These are phyloP conservation scores for Trichoderma parareesei DNA, from an alignment of 495 filamentous ascomycete species.

Conservation along the genomic window DNA sequence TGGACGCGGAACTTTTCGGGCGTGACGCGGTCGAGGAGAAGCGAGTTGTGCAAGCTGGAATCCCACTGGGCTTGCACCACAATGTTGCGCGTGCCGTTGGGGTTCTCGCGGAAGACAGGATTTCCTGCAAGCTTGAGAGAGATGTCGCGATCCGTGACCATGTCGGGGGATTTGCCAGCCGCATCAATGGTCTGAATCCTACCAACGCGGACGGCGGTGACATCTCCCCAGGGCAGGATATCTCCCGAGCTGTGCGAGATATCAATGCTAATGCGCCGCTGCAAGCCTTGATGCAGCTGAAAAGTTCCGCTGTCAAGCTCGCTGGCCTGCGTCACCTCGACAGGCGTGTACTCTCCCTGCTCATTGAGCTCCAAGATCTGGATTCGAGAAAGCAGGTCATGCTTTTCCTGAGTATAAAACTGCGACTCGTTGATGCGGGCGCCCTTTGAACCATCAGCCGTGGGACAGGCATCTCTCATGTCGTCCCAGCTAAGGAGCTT, in stretches of 20 bases:
- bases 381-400: conserved; percentile 81
- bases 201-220: conserved; percentile 65
- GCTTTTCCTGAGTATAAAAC: conserved; percentile 85
- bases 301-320: conserved; percentile 79
- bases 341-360: conserved; percentile 80
- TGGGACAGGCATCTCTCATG: conserved; percentile 67
- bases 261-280: conserved; percentile 78
- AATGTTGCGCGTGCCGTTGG: conserved; percentile 85
- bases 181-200: conserved; percentile 75
- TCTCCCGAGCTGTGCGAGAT: conserved; percentile 85
- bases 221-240: conserved; percentile 75
- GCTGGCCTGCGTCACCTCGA: conserved; percentile 81
- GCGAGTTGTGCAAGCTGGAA: conserved; percentile 82
- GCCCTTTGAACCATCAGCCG: conserved; percentile 49
- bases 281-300: conserved; percentile 91
- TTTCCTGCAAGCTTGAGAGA: conserved; percentile 65
- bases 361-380: conserved; percentile 89
- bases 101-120: conserved; percentile 69
- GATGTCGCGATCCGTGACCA: conserved; percentile 65
- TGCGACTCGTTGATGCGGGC: conserved; percentile 82
- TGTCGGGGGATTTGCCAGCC: conserved; percentile 73
- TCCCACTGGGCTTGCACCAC: conserved; percentile 90
- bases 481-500: conserved; percentile 98
- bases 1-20: conserved; percentile 87
- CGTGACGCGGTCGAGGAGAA: conserved; percentile 82